Conservation (phyloP, 208 protist species). For the Acanthamoeba royreba region DNA sequence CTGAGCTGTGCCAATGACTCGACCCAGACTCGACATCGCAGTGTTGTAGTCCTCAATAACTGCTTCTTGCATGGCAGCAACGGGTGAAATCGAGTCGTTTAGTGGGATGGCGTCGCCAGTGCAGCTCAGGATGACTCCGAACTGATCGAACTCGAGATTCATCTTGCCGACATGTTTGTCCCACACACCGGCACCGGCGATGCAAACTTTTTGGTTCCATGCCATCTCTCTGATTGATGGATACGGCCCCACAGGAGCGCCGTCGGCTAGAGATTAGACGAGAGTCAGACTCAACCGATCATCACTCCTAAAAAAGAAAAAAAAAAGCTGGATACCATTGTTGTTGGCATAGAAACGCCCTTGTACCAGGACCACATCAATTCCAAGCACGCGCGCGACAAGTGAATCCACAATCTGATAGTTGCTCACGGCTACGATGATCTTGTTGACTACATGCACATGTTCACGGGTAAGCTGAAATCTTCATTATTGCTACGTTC, state of each 20-base stretch:
- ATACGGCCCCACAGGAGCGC: background rate
- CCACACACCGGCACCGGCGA: background rate
- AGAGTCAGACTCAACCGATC: background rate
- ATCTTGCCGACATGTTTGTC: constrained; percentile 35
- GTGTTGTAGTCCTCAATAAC: background rate
- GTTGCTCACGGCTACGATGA: constrained; percentile 8
- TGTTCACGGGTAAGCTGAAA: background rate
- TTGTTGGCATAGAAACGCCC: background rate
- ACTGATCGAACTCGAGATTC: background rate
- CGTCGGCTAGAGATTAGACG: background rate
- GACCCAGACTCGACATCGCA: background rate
- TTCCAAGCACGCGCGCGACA: background rate
- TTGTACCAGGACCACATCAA: constrained; percentile 3
- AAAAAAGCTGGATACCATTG: background rate
- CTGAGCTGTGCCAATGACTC: background rate
- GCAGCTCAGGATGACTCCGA: background rate
- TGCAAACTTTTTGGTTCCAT: constrained; percentile 8
- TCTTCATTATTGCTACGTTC: too few relatives aligned
- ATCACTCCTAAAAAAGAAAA: background rate
- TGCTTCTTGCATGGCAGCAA: background rate
- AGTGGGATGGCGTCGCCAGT: background rate
- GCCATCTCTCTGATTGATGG: background rate
- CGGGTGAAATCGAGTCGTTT: background rate
- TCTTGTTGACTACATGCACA: constrained; percentile 24
- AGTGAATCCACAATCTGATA: background rate